These are phyloP conservation scores for Flaveria bidentis DNA, from an alignment of 129 eudicot genomes.

Conservation along the genomic window DNA sequence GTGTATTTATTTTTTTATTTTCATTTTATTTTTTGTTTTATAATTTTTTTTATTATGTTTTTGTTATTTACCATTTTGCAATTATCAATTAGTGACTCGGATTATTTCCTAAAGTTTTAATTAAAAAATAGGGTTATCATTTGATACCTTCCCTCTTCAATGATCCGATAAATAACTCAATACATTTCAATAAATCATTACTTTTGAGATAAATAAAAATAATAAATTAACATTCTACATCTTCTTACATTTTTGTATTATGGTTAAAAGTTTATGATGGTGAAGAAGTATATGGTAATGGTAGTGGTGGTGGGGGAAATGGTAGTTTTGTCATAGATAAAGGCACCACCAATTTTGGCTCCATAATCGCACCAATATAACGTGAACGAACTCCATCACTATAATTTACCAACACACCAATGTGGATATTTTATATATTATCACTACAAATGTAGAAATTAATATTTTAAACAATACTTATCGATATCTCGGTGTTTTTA, in stretches of 20 bases:
- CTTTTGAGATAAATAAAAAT: background rate
- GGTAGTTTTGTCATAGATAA: slow-evolving; percentile 23
- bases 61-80: too few relatives aligned
- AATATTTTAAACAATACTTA: too few relatives aligned
- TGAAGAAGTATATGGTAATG: background rate
- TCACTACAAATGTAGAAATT: background rate
- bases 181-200: background rate
- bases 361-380: slow-evolving; percentile 25
- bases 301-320: slow-evolving; percentile 16
- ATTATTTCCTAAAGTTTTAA: too few relatives aligned
- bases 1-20: too few relatives aligned
- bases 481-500: too few relatives aligned
- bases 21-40: too few relatives aligned
- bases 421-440: background rate
- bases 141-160: too few relatives aligned
- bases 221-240: background rate
- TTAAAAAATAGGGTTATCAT: too few relatives aligned
- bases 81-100: too few relatives aligned
- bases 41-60: too few relatives aligned
- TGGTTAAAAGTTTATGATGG: background rate
- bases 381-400: slow-evolving; percentile 13
- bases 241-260: background rate
- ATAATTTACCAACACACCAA: background rate
- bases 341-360: slow-evolving; percentile 22
- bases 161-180: too few relatives aligned